These are phyloP conservation scores for Chenopodium suecicum DNA, from an alignment of 148 eudicot genomes.

Conservation along the genomic window DNA sequence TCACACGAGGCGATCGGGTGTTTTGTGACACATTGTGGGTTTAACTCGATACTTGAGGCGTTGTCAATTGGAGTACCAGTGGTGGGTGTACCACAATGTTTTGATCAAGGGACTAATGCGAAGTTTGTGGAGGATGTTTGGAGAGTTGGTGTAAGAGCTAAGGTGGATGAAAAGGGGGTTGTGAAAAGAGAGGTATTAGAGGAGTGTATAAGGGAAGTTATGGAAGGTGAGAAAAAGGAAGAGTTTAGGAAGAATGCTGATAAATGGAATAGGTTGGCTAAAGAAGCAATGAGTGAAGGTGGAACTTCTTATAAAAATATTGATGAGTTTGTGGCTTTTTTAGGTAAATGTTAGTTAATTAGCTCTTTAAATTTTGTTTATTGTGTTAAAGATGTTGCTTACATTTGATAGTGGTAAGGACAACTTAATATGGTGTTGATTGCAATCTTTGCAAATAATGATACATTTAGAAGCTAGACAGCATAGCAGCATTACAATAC, in stretches of 20 bases:
- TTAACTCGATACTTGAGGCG: constrained; percentile 58
- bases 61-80: constrained; percentile 57
- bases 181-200: constrained; percentile 36
- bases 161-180: constrained; percentile 35
- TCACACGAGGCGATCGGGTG: constrained; percentile 48
- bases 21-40: constrained; percentile 61
- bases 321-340: constrained; percentile 38
- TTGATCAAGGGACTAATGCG: constrained; percentile 55
- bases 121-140: constrained; percentile 67
- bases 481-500: too few species aligned
- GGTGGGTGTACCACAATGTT: constrained; percentile 54
- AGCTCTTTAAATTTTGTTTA: neutral
- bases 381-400: neutral
- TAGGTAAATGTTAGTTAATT: neutral
- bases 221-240: constrained; percentile 47
- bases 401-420: neutral
- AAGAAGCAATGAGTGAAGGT: constrained; percentile 52
- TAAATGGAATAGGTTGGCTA: constrained; percentile 53
- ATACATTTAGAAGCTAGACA: too few species aligned
- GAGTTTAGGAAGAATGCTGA: constrained; percentile 42
- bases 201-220: constrained; percentile 40
- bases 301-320: constrained; percentile 57
- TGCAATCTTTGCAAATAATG: too few species aligned
- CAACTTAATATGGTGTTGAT: neutral
- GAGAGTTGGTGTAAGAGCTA: constrained; percentile 48